A percentile compares a stretch with the other conserved stretches of the same genome.
Conservation (phyloP, 2,329 filamentous ascomycete genomes). For the Aspergillus sp. region DNA sequence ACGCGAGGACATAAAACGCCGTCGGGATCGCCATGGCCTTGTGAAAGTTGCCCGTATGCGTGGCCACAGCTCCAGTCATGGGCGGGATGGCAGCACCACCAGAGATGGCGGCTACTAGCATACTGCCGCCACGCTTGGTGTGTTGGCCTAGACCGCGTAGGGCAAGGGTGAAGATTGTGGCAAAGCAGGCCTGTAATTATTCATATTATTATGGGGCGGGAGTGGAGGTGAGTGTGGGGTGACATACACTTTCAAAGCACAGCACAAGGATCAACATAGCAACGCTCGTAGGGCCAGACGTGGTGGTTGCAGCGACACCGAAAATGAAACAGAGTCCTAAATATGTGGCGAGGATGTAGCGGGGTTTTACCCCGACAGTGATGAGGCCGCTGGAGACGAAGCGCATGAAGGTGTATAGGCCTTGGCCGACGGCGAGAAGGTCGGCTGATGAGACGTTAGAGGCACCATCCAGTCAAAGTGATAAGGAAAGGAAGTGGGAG, state of each 20-base stretch:
- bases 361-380: conserved; percentile 2
- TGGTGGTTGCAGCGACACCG: background rate
- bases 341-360: conserved; percentile 4
- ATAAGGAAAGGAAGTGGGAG: too few relatives aligned
- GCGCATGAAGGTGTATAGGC: conserved; percentile 5
- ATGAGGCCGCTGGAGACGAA: conserved; percentile 7
- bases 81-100: background rate
- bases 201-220: background rate
- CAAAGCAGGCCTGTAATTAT: conserved; percentile 2
- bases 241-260: background rate
- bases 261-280: background rate
- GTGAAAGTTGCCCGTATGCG: background rate
- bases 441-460: background rate
- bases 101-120: background rate
- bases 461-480: too few relatives aligned
- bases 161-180: conserved; percentile 10
- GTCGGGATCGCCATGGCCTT: background rate
- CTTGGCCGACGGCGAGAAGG: conserved; percentile 8
- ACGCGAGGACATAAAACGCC: background rate
- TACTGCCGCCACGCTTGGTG: conserved; percentile 8
- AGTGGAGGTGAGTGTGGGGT: background rate
- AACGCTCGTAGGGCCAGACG: background rate
- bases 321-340: background rate
- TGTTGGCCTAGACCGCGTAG: conserved; percentile 3
- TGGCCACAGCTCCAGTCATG: background rate